Evolutionary conservation across 169 alveolate species (phyloP).

Genomic region (Sarcocystis neurona): DNA sequence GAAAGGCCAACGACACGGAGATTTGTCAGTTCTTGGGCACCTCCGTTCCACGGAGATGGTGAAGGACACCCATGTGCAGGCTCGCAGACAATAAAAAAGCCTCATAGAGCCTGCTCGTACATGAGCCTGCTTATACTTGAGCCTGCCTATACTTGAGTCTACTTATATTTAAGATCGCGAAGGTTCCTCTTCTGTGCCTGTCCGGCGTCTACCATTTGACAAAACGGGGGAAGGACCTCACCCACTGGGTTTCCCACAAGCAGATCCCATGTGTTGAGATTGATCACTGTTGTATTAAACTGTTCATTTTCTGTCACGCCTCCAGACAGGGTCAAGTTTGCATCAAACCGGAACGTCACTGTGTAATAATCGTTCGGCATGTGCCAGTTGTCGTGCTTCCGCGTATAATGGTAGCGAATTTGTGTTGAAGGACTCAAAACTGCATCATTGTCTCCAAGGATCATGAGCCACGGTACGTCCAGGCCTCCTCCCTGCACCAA

Average conservation of each 20-base stretch:
- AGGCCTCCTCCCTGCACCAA: conserved; percentile 61
- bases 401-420: conserved; percentile 37
- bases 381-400: conserved; percentile 49
- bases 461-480: conserved; percentile 55
- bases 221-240: too few relatives aligned
- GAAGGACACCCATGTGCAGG: too few relatives aligned
- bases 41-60: too few relatives aligned
- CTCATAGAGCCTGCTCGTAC: too few relatives aligned
- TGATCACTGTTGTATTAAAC: conserved; percentile 31
- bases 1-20: too few relatives aligned
- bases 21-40: too few relatives aligned
- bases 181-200: too few relatives aligned
- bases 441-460: conserved; percentile 46
- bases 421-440: conserved; percentile 21
- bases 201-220: too few relatives aligned
- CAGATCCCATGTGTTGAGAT: conserved; percentile 56
- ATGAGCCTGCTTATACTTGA: too few relatives aligned
- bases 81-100: too few relatives aligned
- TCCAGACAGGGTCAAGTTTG: conserved; percentile 40
- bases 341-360: conserved; percentile 24
- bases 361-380: conserved; percentile 46
- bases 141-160: too few relatives aligned
- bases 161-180: too few relatives aligned
- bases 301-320: conserved; percentile 44
- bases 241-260: conserved; percentile 48